phyloP scores from a whole-genome alignment of 148 eudicot genomes.

The Rheum nobile region DNA sequence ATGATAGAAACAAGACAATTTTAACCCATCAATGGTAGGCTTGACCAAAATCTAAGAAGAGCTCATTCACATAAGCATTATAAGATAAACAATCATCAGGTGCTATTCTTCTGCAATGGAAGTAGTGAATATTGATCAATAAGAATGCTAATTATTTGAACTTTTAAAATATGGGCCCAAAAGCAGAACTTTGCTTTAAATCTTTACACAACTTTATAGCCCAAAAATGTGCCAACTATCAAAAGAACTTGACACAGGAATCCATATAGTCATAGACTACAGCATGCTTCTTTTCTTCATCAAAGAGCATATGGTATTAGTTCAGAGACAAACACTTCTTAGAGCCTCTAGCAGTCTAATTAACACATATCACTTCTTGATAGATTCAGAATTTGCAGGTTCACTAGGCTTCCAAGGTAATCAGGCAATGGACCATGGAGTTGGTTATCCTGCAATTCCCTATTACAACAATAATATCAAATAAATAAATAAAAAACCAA shows the following conservation, averaged over 20 bases:
- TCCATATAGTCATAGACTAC: neutral
- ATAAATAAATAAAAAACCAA: neutral
- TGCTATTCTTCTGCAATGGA: neutral
- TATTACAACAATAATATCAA: constrained; percentile 10
- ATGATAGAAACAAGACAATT: neutral
- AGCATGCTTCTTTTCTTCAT: neutral
- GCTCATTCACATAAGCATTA: neutral
- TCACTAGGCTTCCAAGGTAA: constrained; percentile 31
- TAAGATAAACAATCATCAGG: neutral
- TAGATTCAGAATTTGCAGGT: constrained; percentile 58
- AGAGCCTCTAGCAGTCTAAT: neutral
- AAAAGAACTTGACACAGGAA: neutral
- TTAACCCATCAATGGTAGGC: neutral
- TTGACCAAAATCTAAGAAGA: neutral
- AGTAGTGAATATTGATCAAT: neutral
- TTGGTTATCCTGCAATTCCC: constrained; percentile 49
- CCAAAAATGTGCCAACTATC: neutral
- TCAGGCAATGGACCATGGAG: constrained; percentile 45
- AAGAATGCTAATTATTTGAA: neutral
- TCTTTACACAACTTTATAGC: neutral
- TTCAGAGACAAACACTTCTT: neutral
- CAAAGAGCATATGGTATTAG: neutral
- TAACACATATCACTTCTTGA: constrained; percentile 20
- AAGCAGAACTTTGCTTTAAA: neutral
- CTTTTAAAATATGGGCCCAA: neutral